These are phyloP conservation scores for Pholiota molesta DNA, from an alignment of 768 basidiomycete genomes.

Conservation along the genomic window DNA sequence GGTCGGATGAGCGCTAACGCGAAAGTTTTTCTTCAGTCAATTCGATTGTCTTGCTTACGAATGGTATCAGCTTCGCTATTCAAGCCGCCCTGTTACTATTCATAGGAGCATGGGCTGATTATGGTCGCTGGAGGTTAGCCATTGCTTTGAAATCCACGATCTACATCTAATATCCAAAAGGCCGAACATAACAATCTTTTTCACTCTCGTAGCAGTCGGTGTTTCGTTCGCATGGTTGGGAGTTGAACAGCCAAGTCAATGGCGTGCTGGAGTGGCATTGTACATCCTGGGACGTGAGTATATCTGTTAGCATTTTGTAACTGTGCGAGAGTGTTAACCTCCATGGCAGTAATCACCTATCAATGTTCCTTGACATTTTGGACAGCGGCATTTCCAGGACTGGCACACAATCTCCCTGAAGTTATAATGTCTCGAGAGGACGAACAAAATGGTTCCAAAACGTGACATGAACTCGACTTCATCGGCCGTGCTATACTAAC, in stretches of 20 bases:
- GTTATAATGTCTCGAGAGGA: constrained; percentile 54
- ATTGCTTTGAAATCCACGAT: background rate
- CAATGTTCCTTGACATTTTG: constrained; percentile 81
- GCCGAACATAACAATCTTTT: constrained; percentile 78
- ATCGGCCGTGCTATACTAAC: background rate
- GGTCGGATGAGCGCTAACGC: background rate
- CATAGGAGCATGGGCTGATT: constrained; percentile 82
- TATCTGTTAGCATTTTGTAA: background rate
- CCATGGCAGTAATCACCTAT: constrained; percentile 63
- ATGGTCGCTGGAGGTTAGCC: constrained; percentile 72
- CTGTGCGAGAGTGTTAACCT: constrained; percentile 10
- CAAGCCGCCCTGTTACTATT: constrained; percentile 67
- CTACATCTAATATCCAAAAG: constrained; percentile 31
- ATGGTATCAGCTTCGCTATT: constrained; percentile 78
- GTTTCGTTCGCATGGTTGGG: constrained; percentile 82
- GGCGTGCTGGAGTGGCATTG: constrained; percentile 61
- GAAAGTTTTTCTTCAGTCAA: constrained; percentile 49
- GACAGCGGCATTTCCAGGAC: constrained; percentile 82
- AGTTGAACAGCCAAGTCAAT: constrained; percentile 64
- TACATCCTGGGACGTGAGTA: constrained; percentile 67
- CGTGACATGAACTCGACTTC: constrained; percentile 33
- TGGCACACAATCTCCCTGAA: constrained; percentile 71
- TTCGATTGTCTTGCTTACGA: constrained; percentile 77
- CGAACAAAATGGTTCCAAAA: constrained; percentile 45
- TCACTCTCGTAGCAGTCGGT: constrained; percentile 64